Conservation (phyloP, 2,329 filamentous ascomycete genomes). For the Shiraia sp. region DNA sequence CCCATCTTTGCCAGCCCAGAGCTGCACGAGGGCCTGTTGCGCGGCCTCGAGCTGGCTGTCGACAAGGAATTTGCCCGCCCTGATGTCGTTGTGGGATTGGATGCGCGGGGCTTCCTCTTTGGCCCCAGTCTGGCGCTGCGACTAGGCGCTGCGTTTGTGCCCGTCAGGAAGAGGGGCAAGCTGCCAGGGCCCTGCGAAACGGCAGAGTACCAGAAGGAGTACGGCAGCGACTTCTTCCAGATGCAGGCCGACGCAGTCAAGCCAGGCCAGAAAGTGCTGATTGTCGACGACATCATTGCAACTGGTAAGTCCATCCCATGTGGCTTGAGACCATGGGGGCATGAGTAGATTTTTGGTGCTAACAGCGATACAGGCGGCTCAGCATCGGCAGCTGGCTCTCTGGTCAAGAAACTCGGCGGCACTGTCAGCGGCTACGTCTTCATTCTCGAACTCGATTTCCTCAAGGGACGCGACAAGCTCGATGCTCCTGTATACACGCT, state of each 20-base stretch:
- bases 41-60: conserved; percentile 84
- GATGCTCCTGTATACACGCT: conserved; percentile 82
- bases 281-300: conserved; percentile 98
- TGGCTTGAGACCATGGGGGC: neutral
- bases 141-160: conserved; percentile 84
- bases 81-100: conserved; percentile 90
- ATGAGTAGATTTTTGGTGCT: conserved; percentile 9
- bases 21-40: conserved; percentile 76
- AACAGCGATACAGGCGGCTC: conserved; percentile 92
- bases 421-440: conserved; percentile 89
- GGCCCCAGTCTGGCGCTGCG: conserved; percentile 85
- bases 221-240: conserved; percentile 93
- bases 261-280: conserved; percentile 83
- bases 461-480: conserved; percentile 90
- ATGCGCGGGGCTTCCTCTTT: conserved; percentile 94
- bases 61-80: conserved; percentile 65
- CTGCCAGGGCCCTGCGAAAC: conserved; percentile 87
- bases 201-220: conserved; percentile 91
- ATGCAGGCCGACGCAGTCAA: conserved; percentile 88
- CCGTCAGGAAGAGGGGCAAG: conserved; percentile 94
- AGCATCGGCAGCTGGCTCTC: conserved; percentile 81
- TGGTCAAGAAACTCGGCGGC: conserved; percentile 85
- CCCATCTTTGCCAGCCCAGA: conserved; percentile 83
- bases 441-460: conserved; percentile 91
- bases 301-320: conserved; percentile 68